A percentile compares a stretch with the other conserved stretches of the same genome.
These are phyloP conservation scores for Calendula officinalis DNA, from an alignment of 129 eudicot species.

Conservation along the genomic window DNA sequence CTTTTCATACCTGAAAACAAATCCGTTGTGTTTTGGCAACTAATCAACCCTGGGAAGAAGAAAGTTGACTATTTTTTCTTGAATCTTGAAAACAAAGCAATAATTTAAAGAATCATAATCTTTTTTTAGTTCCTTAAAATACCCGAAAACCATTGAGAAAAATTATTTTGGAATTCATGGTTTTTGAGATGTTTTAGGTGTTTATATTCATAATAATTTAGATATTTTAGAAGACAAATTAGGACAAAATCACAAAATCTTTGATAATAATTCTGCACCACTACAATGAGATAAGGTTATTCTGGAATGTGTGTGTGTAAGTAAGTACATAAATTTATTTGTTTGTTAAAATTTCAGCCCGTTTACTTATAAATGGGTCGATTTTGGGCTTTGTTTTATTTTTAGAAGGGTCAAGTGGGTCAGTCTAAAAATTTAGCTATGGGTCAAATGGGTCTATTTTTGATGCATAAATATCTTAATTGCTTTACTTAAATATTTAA, in stretches of 20 bases:
- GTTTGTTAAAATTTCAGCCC: not conserved
- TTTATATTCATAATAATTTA: not conserved
- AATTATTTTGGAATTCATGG: not conserved
- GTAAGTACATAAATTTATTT: not conserved
- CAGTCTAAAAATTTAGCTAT: too few relatives aligned
- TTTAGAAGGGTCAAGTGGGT: too few relatives aligned
- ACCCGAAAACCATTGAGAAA: not conserved
- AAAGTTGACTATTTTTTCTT: not conserved
- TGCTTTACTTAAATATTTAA: too few relatives aligned
- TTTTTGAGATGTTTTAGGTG: not conserved
- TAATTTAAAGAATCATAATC: not conserved
- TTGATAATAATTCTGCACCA: slow-evolving; percentile 32
- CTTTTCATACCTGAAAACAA: slow-evolving; percentile 16
- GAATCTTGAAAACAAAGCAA: not conserved
- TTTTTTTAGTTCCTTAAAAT: not conserved
- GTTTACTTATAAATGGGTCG: not conserved
- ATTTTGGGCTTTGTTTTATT: not conserved
- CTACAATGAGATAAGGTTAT: slow-evolving; percentile 37
- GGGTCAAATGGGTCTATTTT: too few relatives aligned
- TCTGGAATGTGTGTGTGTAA: slow-evolving; percentile 17
- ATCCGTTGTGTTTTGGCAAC: not conserved
- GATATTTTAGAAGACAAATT: not conserved
- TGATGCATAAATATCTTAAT: too few relatives aligned
- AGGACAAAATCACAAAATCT: slow-evolving; percentile 5
- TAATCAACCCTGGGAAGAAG: too few relatives aligned